Conservation (phyloP, 768 basidiomycete species). For the Boletus tomentosulus region DNA sequence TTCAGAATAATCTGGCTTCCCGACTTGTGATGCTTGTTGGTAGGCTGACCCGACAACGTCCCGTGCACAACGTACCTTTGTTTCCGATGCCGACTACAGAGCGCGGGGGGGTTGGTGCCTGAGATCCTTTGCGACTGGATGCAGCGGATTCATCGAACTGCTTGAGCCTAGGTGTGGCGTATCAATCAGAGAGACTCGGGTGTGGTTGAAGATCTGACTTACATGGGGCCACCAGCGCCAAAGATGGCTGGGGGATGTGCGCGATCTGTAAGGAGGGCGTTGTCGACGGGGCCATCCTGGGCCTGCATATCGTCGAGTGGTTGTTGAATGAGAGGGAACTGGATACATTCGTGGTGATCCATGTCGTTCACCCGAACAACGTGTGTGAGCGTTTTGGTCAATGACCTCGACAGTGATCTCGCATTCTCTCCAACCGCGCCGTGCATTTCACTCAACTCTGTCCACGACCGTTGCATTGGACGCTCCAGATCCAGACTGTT, state of each 20-base stretch:
- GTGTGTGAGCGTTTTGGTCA: not conserved
- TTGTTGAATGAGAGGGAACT: constrained; percentile 9
- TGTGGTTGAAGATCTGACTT: constrained; percentile 18
- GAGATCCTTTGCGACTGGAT: constrained; percentile 65
- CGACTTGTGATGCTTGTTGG: constrained; percentile 45
- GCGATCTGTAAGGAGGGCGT: constrained; percentile 11
- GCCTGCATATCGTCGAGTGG: constrained; percentile 26
- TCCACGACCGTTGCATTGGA: constrained; percentile 19
- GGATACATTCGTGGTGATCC: constrained; percentile 14
- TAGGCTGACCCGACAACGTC: not conserved
- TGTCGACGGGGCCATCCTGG: constrained; percentile 12
- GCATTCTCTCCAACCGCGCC: constrained; percentile 19
- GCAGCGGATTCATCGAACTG: constrained; percentile 73
- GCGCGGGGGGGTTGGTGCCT: constrained; percentile 72
- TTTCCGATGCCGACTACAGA: constrained; percentile 87
- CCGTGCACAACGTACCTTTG: constrained; percentile 52
- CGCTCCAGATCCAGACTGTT: constrained; percentile 14
- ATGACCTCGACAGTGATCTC: constrained; percentile 20
- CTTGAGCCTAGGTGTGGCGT: constrained; percentile 52
- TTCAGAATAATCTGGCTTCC: constrained; percentile 97
- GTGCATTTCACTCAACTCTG: constrained; percentile 31
- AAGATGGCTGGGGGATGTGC: constrained; percentile 52
- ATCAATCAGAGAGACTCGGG: not conserved
- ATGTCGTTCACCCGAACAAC: constrained; percentile 1
- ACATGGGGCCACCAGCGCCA: constrained; percentile 77